Evolutionary conservation across 2,329 filamentous ascomycete genomes (phyloP).

Genomic region (Endoconidiophora laricicola): DNA sequence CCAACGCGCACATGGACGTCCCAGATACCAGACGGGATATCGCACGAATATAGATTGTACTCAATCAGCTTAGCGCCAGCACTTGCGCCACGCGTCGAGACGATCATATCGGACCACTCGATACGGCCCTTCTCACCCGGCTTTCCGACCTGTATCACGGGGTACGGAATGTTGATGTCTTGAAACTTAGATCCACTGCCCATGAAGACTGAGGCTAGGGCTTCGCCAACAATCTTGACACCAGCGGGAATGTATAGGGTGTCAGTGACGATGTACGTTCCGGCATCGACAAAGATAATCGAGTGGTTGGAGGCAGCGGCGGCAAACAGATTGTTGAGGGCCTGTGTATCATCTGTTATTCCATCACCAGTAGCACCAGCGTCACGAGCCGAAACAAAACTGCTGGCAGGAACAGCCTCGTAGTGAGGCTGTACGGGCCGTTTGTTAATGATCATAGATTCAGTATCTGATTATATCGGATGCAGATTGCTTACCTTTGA

Average conservation of each 20-base stretch:
- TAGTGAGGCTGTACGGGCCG: constrained; percentile 44
- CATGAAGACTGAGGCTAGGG: constrained; percentile 34
- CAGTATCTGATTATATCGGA: background rate
- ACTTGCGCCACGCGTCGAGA: constrained; percentile 49
- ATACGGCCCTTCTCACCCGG: constrained; percentile 47
- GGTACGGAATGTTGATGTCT: constrained; percentile 39
- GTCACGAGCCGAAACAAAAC: constrained; percentile 53
- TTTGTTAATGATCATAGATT: background rate
- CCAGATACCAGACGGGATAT: constrained; percentile 43
- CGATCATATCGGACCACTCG: constrained; percentile 56
- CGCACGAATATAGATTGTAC: constrained; percentile 46
- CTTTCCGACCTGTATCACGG: constrained; percentile 49
- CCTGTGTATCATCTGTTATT: constrained; percentile 54
- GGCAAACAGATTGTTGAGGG: constrained; percentile 49
- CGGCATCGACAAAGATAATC: constrained; percentile 44
- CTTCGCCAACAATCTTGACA: constrained; percentile 43
- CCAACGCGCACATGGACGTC: constrained; percentile 64
- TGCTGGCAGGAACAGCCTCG: constrained; percentile 34
- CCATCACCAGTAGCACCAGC: constrained; percentile 59
- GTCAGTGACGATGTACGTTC: constrained; percentile 41
- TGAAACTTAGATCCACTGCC: constrained; percentile 40
- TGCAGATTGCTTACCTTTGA: constrained; percentile 32
- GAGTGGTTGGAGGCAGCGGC: constrained; percentile 33
- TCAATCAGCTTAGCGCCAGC: constrained; percentile 55
- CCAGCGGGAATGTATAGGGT: constrained; percentile 34